phyloP scores from a whole-genome alignment of 371 early-diverging fungal species.

The Enterocytospora artemiae region DNA sequence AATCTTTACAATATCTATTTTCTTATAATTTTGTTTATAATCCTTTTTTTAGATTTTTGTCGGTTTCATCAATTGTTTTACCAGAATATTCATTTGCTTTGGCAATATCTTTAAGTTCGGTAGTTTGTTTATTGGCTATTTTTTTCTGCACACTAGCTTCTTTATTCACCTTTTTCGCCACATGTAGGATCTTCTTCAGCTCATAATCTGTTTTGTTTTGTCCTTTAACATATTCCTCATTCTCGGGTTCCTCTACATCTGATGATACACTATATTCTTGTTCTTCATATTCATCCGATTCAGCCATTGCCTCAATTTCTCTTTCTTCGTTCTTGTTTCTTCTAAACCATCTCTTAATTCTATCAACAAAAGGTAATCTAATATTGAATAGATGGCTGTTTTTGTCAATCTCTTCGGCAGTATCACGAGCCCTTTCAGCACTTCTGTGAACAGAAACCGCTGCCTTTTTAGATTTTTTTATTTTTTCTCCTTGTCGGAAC shows the following conservation, averaged over 20 bases:
- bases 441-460: constrained; percentile 36
- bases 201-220: constrained; percentile 50
- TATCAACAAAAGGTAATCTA: constrained; percentile 21
- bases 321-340: constrained; percentile 16
- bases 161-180: constrained; percentile 31
- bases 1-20: too few species aligned
- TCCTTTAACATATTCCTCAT: constrained; percentile 33
- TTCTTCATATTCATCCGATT: constrained; percentile 7
- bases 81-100: constrained; percentile 32
- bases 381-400: constrained; percentile 41
- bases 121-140: constrained; percentile 39
- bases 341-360: constrained; percentile 35
- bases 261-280: constrained; percentile 1
- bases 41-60: constrained; percentile 38
- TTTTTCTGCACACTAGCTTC: constrained; percentile 39
- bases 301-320: constrained; percentile 8
- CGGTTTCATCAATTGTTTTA: constrained; percentile 40
- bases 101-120: constrained; percentile 37
- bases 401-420: constrained; percentile 41
- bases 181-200: constrained; percentile 24
- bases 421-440: constrained; percentile 35
- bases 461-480: constrained; percentile 28
- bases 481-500: constrained; percentile 41
- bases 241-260: constrained; percentile 12
- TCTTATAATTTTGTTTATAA: not conserved